phyloP scores from a whole-genome alignment of 176 grass and related monocot genomes.

The Zea luxurians region DNA sequence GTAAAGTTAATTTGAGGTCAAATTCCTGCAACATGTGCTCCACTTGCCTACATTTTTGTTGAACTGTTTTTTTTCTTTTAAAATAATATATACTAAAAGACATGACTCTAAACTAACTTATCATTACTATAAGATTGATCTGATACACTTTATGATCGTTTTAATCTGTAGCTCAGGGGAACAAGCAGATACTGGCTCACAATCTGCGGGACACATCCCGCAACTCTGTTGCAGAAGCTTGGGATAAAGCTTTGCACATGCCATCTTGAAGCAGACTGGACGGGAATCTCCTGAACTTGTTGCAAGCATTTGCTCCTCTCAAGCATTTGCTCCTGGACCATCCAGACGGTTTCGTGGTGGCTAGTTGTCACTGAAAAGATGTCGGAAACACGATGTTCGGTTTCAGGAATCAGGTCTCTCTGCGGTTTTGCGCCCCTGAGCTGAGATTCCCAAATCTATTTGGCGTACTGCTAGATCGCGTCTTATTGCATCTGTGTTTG shows the following conservation, averaged over 20 bases:
- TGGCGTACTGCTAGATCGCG: slow-evolving; percentile 32
- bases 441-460: slow-evolving; percentile 35
- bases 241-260: slow-evolving; percentile 32
- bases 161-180: slow-evolving; percentile 2
- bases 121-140: not conserved
- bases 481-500: slow-evolving; percentile 7
- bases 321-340: slow-evolving; percentile 31
- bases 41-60: not conserved
- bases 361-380: slow-evolving; percentile 33
- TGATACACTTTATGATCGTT: not conserved
- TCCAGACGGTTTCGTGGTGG: slow-evolving; percentile 27
- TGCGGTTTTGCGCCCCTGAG: not conserved
- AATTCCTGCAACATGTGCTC: not conserved
- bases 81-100: not conserved
- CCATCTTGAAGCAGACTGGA: slow-evolving; percentile 38
- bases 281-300: slow-evolving; percentile 38
- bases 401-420: slow-evolving; percentile 37
- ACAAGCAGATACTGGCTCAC: not conserved
- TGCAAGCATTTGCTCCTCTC: slow-evolving; percentile 8
- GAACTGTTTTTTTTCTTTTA: not conserved
- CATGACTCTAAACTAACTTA: not conserved
- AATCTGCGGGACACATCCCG: slow-evolving; percentile 13
- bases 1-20: not conserved
- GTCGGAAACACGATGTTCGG: not conserved
- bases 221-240: slow-evolving; percentile 21